Base-by-base conservation (phyloP, 306 rosid genomes). In the Carpinus viminea region DNA sequence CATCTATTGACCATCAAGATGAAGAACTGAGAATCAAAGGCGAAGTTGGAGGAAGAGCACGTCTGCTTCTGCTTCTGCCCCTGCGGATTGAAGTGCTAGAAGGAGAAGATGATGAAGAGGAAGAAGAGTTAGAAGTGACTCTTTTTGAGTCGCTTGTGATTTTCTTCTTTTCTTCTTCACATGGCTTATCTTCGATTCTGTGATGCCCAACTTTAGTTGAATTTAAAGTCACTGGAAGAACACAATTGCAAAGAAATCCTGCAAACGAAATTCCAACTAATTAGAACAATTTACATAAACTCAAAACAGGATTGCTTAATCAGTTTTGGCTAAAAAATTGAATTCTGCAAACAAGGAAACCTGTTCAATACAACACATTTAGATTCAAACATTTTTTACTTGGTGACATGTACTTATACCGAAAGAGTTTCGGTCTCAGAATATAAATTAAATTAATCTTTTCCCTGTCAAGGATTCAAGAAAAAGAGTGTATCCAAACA, bases 191-290 rank as follows among this genome's bases (percentile, higher is more conserved):
- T 34, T 88, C 92, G 11, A 88, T 87, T 75, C 76, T 86, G 76
- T 92, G 89, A 81, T 93, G 97, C 68, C 96, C 75, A 46, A 94
- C 92, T 91, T 84, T 94, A 0, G 94, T 90, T 16, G 93, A 88
- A 65, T 87, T 90, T 74, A 94, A 54, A 11, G 92, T 82, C 83
- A 84, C 96, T 7, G 98, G 98, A 70, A 94, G 86, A 73, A 94
- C 96, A 85, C 98, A 94, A 77, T 90, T 94, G 88, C 97, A 94
- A 55, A 94, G 28, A 81, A 91, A 89, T 24, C 97, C 98, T 94
- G 87, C 89, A 86, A 48, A 51, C 4, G 4, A 62, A 62, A 9
- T 13, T 1, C 8, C 12, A 60, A 60, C 17, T 34, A 36, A 3
- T 31, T 6, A 41, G 45, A 41, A 41, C 45, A 41, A 6, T 41